Evolutionary conservation across 345 rosid species (phyloP), one percentile per base, ranked within the genome.

Genomic region (Eutrema yunnanense): DNA sequence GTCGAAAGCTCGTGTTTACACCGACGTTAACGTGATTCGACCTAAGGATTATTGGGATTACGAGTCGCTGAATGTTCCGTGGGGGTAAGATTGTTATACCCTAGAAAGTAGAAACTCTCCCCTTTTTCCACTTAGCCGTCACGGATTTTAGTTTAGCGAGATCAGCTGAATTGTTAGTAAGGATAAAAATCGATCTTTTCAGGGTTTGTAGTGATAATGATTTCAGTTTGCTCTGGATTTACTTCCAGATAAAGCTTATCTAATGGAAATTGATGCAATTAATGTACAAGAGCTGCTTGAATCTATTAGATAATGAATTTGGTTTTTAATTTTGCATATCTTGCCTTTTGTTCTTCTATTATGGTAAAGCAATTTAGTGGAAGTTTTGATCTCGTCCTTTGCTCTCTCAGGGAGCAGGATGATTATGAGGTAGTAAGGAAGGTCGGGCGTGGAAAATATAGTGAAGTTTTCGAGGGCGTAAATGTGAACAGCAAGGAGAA

Each of bases 41-140:
- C 90, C 98, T 33, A 92, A 92, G 82, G 99, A 94, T 27, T 94
- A 94, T 51, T 94, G 96, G 96, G 97, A 94, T 82, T 90, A 90
- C 69, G 92, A 90, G 73, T 85, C 91, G 26, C 87, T 86, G 34
- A 81, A 77, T 50, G 91, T 86, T 77, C 90, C 85, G 51, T 88
- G 99, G 97, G 96, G 97, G 97, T 89, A 78, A 80, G 60, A 40
- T 51, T 51, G 8, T 26, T 9, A 26, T 43, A 51, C 67, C 61
- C 67, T 65, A 40, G 16, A 40, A 56, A 4, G 14, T 40, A 40
- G 16, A 40, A 56, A 4, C 30, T 40, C 2, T 32, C 38, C 29
- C 27, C 52, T 33, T 67, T 47, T 66, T 6, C 27, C 9, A 8
- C 9, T 19, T 37, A 49, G 34, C 57, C 36, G 56, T 19, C 33